Percentiles rank a stretch among this genome's conserved stretches.
Conservation (phyloP, 176 grass and related monocot species). For the Miscanthus lutarioriparius region DNA sequence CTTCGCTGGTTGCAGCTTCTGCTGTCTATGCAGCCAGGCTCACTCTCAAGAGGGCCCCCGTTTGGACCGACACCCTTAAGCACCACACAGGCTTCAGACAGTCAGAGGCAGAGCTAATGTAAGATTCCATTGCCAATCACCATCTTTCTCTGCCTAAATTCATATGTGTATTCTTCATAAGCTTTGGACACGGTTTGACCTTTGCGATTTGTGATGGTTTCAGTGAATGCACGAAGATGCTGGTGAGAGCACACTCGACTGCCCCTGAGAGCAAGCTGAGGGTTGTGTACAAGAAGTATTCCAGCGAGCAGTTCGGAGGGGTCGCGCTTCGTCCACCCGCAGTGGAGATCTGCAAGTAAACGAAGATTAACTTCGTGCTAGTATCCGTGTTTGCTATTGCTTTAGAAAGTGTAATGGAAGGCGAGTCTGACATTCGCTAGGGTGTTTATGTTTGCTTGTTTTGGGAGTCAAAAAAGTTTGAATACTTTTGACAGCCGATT, state of each 20-base stretch:
- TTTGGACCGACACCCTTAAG: constrained; percentile 85
- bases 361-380: constrained; percentile 7
- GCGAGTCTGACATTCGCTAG: constrained; percentile 41
- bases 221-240: constrained; percentile 55
- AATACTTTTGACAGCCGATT: constrained; percentile 27
- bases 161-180: background rate
- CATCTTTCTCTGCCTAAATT: background rate
- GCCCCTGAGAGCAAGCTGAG: constrained; percentile 66
- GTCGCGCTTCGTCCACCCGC: constrained; percentile 64
- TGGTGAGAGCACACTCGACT: constrained; percentile 56
- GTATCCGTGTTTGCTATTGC: background rate
- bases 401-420: constrained; percentile 42
- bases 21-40: constrained; percentile 80
- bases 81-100: constrained; percentile 76
- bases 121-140: constrained; percentile 25
- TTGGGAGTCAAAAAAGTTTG: constrained; percentile 40
- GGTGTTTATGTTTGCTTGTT: constrained; percentile 32
- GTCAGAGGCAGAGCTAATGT: constrained; percentile 58
- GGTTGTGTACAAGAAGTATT: constrained; percentile 86
- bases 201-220: background rate
- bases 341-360: constrained; percentile 42
- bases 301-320: constrained; percentile 52
- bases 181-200: background rate
- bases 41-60: constrained; percentile 68
- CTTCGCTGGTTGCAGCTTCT: constrained; percentile 78